Evolutionary conservation across 495 filamentous ascomycete species (phyloP).

Genomic region (Stereocaulon alpinum): DNA sequence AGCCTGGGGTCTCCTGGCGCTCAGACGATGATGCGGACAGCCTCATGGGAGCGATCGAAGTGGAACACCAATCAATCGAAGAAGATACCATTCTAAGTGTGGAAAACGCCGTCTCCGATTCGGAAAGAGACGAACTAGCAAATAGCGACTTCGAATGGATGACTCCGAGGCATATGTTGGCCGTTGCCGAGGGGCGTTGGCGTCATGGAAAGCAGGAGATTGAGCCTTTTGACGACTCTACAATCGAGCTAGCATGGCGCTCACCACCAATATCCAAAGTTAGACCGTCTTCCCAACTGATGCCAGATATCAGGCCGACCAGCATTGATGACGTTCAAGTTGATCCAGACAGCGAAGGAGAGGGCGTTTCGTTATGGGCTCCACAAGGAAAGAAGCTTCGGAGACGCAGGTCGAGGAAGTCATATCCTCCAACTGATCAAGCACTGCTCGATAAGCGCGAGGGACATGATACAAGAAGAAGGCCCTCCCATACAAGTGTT

Average conservation of each 20-base stretch:
- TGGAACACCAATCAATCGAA: background rate
- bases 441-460: background rate
- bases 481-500: background rate
- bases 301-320: background rate
- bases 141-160: constrained; percentile 6
- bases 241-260: constrained; percentile 13
- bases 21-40: constrained; percentile 10
- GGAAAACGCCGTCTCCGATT: background rate
- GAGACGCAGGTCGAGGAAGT: background rate
- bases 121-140: constrained; percentile 12
- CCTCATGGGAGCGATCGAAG: constrained; percentile 6
- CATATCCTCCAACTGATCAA: background rate
- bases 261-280: constrained; percentile 4
- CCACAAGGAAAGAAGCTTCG: background rate
- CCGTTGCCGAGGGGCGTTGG: background rate
- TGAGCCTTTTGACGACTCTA: constrained; percentile 5
- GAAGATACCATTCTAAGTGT: background rate
- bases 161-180: background rate
- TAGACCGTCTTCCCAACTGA: background rate
- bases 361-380: constrained; percentile 6
- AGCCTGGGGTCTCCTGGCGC: background rate
- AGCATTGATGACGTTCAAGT: background rate
- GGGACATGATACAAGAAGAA: background rate
- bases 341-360: background rate
- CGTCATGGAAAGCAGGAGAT: background rate